Conservation (phyloP, 2,329 filamentous ascomycete species). For the Diaporthe humulicola region DNA sequence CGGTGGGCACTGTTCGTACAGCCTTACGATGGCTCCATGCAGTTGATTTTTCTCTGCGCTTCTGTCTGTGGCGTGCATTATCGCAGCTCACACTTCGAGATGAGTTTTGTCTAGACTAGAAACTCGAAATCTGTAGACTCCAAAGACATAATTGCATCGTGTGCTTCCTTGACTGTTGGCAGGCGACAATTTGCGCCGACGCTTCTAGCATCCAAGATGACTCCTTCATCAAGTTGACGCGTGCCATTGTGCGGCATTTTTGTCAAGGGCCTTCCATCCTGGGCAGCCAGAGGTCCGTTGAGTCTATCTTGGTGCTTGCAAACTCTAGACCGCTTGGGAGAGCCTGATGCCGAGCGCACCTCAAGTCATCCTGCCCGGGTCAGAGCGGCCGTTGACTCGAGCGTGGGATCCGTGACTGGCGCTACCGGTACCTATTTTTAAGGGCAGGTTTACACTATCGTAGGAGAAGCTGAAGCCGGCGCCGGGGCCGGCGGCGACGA, state of each 20-base stretch:
- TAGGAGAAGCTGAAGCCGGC: background rate
- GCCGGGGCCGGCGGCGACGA: background rate
- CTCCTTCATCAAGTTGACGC: background rate
- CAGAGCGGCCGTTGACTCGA: slow-evolving; percentile 6
- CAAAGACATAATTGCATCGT: background rate
- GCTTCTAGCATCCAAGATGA: background rate
- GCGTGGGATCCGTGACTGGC: background rate
- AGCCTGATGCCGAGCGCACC: background rate
- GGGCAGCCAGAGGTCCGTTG: background rate
- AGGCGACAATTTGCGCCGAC: background rate
- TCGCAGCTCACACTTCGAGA: background rate
- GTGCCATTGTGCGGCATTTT: slow-evolving; percentile 18
- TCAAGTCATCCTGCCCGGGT: background rate
- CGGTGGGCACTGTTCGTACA: background rate
- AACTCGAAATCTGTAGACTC: background rate
- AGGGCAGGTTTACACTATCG: background rate
- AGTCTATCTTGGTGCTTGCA: background rate
- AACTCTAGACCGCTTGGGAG: slow-evolving; percentile 2
- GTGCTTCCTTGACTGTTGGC: background rate
- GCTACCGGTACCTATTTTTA: background rate
- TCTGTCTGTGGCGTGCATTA: background rate
- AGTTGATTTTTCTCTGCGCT: background rate
- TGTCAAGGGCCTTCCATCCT: slow-evolving; percentile 1
- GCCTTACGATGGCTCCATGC: background rate
- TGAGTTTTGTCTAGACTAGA: background rate